Conservation (phyloP, 176 grass and related monocot species). For the Ananas comosus region DNA sequence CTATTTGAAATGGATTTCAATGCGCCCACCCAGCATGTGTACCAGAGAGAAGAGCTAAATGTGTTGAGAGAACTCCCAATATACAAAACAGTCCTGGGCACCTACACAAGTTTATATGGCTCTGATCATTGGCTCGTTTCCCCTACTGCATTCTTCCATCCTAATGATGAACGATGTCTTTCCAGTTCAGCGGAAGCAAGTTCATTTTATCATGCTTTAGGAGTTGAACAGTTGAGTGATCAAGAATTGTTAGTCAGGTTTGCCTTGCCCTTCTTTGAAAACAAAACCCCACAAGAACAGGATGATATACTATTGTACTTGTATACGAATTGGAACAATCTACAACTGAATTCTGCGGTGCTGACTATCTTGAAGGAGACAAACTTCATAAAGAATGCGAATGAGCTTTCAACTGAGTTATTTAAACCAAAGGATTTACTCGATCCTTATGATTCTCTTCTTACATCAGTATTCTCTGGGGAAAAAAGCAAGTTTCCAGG, state of each 20-base stretch:
- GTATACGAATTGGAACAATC: constrained; percentile 77
- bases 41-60: constrained; percentile 74
- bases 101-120: constrained; percentile 63
- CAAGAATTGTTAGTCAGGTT: constrained; percentile 83
- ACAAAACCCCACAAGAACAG: constrained; percentile 67
- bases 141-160: constrained; percentile 73
- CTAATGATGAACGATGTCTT: constrained; percentile 57
- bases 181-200: constrained; percentile 45
- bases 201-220: constrained; percentile 63
- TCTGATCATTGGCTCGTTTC: constrained; percentile 69
- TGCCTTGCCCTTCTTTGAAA: constrained; percentile 75
- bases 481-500: constrained; percentile 70
- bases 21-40: constrained; percentile 37
- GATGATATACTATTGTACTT: constrained; percentile 80
- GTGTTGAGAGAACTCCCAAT: constrained; percentile 84
- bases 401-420: constrained; percentile 48
- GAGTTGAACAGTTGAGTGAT: constrained; percentile 69
- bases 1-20: constrained; percentile 74
- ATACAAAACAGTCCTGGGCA: constrained; percentile 71
- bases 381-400: constrained; percentile 74
- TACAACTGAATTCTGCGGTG: constrained; percentile 58
- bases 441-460: constrained; percentile 70
- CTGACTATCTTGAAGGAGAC: constrained; percentile 59
- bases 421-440: constrained; percentile 80
- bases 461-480: constrained; percentile 76